phyloP scores from a whole-genome alignment of 345 rosid species.

The Linum usitatissimum region DNA sequence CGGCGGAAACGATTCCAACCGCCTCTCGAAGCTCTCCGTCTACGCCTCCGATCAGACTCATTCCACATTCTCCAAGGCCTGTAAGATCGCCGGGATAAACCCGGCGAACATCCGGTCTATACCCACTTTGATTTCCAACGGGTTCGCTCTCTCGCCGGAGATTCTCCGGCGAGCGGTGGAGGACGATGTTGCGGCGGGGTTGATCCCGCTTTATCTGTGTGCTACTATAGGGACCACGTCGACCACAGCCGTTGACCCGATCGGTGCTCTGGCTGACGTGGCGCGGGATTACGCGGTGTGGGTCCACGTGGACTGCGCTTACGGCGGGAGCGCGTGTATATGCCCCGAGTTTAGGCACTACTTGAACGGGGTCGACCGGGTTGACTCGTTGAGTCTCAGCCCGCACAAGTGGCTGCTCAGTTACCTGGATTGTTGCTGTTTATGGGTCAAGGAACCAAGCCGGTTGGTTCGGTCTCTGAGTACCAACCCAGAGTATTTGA shows the following conservation, averaged over 20 bases:
- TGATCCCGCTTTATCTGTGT: conserved; percentile 33
- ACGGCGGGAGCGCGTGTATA: conserved; percentile 39
- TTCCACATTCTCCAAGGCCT: conserved; percentile 25
- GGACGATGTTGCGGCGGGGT: conserved; percentile 25
- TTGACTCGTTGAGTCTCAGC: conserved; percentile 32
- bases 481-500: conserved; percentile 30
- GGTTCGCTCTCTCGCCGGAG: conserved; percentile 21
- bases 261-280: conserved; percentile 24
- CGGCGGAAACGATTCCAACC: background rate
- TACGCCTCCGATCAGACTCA: conserved; percentile 37
- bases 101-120: conserved; percentile 16
- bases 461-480: conserved; percentile 24
- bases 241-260: conserved; percentile 33
- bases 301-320: conserved; percentile 45
- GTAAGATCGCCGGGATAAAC: conserved; percentile 28
- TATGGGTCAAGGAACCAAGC: conserved; percentile 32
- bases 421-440: conserved; percentile 36
- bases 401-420: conserved; percentile 47
- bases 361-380: conserved; percentile 32
- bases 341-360: conserved; percentile 40
- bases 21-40: conserved; percentile 22
- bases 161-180: conserved; percentile 10
- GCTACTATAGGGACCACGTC: conserved; percentile 40
- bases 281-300: conserved; percentile 25
- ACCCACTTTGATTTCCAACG: conserved; percentile 13